Conservation (phyloP, 306 rosid species). For the Prunus dulcis region DNA sequence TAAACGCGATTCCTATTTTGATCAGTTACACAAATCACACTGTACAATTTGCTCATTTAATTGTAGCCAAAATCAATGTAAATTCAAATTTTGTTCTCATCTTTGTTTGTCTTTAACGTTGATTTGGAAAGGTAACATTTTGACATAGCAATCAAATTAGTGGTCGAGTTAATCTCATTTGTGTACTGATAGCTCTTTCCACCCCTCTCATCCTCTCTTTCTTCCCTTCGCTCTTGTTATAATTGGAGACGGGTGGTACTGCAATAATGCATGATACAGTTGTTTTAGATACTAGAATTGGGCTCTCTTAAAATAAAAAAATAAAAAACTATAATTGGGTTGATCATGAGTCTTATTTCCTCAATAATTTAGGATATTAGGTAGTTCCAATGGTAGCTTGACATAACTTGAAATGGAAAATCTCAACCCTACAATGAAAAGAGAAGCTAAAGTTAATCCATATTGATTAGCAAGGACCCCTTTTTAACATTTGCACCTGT, state of each 20-base stretch:
- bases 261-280: too few species aligned
- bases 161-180: not conserved
- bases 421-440: too few species aligned
- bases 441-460: too few species aligned
- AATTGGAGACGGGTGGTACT: not conserved
- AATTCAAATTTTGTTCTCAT: conserved; percentile 1
- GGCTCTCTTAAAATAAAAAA: too few species aligned
- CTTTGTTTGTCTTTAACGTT: not conserved
- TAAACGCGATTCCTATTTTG: not conserved
- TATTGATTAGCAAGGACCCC: too few species aligned
- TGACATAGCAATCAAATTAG: not conserved
- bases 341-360: too few species aligned
- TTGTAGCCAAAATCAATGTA: conserved; percentile 13
- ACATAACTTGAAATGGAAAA: too few species aligned
- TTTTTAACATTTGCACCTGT: too few species aligned
- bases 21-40: conserved; percentile 6
- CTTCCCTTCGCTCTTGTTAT: not conserved
- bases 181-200: not conserved
- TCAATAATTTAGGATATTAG: too few species aligned
- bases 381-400: too few species aligned
- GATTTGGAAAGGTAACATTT: not conserved
- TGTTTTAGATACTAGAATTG: too few species aligned
- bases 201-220: not conserved
- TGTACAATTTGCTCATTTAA: conserved; percentile 9
- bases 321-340: too few species aligned